Conservation (phyloP, 148 eudicot genomes). For the Agrostemma githago region DNA sequence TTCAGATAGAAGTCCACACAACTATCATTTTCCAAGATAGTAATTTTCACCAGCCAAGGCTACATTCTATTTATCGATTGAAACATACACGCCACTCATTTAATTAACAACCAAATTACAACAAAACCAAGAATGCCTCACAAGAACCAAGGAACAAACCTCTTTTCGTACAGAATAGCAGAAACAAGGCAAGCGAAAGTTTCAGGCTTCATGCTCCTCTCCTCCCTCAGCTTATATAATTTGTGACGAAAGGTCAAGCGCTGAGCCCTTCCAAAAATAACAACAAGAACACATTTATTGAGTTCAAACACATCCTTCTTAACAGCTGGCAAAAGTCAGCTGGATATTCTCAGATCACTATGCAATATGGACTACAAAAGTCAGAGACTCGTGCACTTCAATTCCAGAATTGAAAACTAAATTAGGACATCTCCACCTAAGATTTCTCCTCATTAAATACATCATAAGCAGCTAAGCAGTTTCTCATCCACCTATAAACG, state of each 20-base stretch:
- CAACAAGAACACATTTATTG: not conserved
- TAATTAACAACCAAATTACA: not conserved
- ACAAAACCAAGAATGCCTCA: not conserved
- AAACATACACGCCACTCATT: not conserved
- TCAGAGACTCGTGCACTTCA: too few relatives aligned
- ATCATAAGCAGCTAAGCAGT: not conserved
- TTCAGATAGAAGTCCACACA: not conserved
- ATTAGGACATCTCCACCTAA: not conserved
- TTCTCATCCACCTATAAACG: not conserved
- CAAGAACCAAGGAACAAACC: constrained; percentile 33
- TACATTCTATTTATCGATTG: not conserved
- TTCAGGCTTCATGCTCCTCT: constrained; percentile 98
- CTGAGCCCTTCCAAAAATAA: constrained; percentile 49
- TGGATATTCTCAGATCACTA: too few relatives aligned
- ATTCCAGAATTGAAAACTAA: not conserved
- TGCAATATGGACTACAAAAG: too few relatives aligned
- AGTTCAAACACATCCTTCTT: not conserved
- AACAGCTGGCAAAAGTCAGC: too few relatives aligned
- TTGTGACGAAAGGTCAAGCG: constrained; percentile 82
- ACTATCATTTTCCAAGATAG: not conserved
- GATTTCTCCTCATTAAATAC: not conserved
- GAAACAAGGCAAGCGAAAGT: constrained; percentile 91
- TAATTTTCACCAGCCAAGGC: not conserved
- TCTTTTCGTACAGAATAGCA: constrained; percentile 88
- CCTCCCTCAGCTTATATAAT: constrained; percentile 81